Percentiles rank a stretch among this genome's conserved stretches.
phyloP scores from a whole-genome alignment of 2,329 filamentous ascomycete species.

The Ascochyta clinopodiicola region DNA sequence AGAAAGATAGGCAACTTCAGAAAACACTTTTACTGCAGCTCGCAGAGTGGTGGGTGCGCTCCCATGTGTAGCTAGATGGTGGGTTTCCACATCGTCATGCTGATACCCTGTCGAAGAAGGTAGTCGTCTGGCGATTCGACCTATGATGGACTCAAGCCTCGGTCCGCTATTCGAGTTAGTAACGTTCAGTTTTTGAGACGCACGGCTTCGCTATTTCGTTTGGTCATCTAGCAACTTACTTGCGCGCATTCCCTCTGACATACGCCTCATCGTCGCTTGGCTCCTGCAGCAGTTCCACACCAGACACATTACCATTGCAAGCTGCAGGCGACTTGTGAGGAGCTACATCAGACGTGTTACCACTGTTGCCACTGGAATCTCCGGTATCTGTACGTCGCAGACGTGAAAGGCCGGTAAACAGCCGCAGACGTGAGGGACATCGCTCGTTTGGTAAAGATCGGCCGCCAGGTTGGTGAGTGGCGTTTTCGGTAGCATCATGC shows the following conservation, averaged over 20 bases:
- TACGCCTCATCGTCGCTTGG: constrained; percentile 21
- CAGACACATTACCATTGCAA: neutral
- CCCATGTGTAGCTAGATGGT: neutral
- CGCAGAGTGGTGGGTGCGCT: constrained; percentile 29
- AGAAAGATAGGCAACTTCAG: constrained; percentile 29
- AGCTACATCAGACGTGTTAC: constrained; percentile 6
- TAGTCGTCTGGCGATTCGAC: constrained; percentile 23
- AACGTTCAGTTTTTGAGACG: neutral
- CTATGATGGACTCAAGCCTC: constrained; percentile 22
- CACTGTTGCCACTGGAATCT: constrained; percentile 18
- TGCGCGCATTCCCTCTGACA: constrained; percentile 20
- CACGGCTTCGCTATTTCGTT: neutral
- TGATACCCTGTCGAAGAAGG: constrained; percentile 23
- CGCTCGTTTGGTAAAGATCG: constrained; percentile 15
- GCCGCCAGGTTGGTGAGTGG: neutral
- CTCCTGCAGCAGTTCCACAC: neutral
- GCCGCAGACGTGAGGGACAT: constrained; percentile 28
- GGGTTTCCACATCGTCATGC: constrained; percentile 8
- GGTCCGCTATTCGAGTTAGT: constrained; percentile 17
- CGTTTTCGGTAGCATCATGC: constrained; percentile 18
- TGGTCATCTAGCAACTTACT: constrained; percentile 15
- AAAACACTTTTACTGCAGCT: constrained; percentile 28
- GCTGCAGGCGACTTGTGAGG: neutral
- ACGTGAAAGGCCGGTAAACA: constrained; percentile 29
- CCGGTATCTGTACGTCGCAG: constrained; percentile 29